Evolutionary conservation across 2,329 filamentous ascomycete genomes (phyloP), one percentile per base, ranked within the genome.

Genomic region (Bretziella fagacearum): DNA sequence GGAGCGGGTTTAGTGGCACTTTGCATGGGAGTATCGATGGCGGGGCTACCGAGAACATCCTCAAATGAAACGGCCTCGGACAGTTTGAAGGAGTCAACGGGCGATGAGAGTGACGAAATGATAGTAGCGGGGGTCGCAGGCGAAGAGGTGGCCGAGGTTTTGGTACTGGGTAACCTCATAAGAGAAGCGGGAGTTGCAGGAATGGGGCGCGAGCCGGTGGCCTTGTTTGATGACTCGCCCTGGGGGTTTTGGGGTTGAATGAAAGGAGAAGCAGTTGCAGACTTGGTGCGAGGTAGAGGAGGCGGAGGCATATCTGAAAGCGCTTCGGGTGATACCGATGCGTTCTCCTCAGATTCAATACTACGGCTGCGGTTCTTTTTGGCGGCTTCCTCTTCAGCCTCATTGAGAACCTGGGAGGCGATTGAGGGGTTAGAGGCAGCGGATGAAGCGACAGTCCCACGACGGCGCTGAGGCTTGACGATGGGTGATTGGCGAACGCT

Each of bases 101-200:
- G 29, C 15, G 40, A 30, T 5, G 39, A 39, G 13, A 30, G 40
- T 17, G 27, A 44, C 4, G 47, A 20, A 32, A 44, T 32, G 7
- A 36, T 29, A 11, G 29, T 35, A 6, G 35, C 20, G 13, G 46
- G 35, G 6, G 39, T 55, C 45, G 65, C 61, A 55, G 66, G 67
- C 55, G 72, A 72, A 22, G 71, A 68, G 13, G 18, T 29, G 17
- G 40, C 8, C 7, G 40, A 43, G 15, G 40, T 30, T 20, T 20
- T 18, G 15, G 17, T 8, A 30, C 11, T 18, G 3, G 69, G 70
- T 36, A 89, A 68, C 55, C 77, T 81, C 82, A 95, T 94, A 50
- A 94, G 64, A 5, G 86, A 93, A 6, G 87, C 84, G 1, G 86
- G 86, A 0, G 86, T 93, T 1, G 84, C 86, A 8, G 84, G 83